Base-by-base conservation (phyloP, 2,329 filamentous ascomycete species). In the Xylaria sp. region DNA sequence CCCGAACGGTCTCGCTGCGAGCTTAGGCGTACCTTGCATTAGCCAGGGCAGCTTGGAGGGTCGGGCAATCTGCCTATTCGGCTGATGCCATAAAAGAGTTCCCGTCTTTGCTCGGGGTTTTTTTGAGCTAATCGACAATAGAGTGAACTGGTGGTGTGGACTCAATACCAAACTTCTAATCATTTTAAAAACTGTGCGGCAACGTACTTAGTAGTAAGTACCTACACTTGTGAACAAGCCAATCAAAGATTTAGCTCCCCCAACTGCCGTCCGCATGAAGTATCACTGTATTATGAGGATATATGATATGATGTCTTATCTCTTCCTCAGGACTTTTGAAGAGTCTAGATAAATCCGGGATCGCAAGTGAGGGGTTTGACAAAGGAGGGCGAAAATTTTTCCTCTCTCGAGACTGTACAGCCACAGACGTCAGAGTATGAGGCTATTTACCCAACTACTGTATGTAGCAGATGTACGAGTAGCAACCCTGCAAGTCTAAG, bases 21-120 rank as follows among this genome's bases (percentile, higher is more conserved):
- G 70, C 62, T 61, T 61, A 66, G 50, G 59, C 63, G 71, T 72
- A 69, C 71, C 71, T 72, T 72, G 71, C 71, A 72, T 72, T 69
- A 72, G 71, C 55, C 44, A 55, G 37, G 25, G 25, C 60, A 51
- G 25, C 46, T 56, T 59, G 66, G 58, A 69, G 68, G 70, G 68
- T 67, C 68, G 66, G 65, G 63, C 63, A 69, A 54, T 37, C 3
- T 65, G 60, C 65, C 63, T 65, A 72, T 69, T 70, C 65, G 68
- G 68, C 54, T 37, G 52, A n/a, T 66, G 51, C 54, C 39, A n/a
- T 54, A 39, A 61, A 41, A 68, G 56, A 60, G 39, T 20, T 51
- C 46, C 15, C 15, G 25, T 62, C 37, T 58, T 44, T n/a, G 46
- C 57, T 65, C 65, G 65, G 65, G 44, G 51, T 51, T 37, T 63